These are phyloP conservation scores for Coemansia guatemalensis DNA, from an alignment of 192 early-diverging fungal genomes.

Conservation along the genomic window DNA sequence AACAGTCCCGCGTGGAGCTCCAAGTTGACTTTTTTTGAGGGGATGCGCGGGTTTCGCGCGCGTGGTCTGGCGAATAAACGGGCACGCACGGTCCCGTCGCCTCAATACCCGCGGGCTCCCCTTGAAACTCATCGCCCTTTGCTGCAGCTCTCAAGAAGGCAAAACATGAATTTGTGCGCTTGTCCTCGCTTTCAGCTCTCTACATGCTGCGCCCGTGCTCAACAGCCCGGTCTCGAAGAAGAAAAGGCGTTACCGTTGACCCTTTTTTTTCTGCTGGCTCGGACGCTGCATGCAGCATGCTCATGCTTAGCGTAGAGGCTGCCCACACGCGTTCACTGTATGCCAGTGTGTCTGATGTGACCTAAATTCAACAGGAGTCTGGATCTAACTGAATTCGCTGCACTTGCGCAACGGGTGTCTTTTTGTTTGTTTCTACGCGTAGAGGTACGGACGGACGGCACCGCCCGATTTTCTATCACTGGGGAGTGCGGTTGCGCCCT, in stretches of 20 bases:
- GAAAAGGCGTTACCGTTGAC: not conserved
- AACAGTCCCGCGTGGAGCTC: not conserved
- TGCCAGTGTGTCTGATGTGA: not conserved
- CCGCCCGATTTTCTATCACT: not conserved
- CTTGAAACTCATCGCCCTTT: not conserved
- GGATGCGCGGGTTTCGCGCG: not conserved
- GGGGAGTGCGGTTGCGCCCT: no score
- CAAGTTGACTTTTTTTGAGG: not conserved
- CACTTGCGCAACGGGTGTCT: not conserved
- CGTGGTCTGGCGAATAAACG: not conserved
- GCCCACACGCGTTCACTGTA: not conserved
- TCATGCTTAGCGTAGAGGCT: not conserved
- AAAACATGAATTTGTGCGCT: not conserved
- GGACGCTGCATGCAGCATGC: not conserved
- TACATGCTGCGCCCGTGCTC: not conserved
- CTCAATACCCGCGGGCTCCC: not conserved
- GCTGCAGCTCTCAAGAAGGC: not conserved
- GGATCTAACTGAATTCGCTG: not conserved
- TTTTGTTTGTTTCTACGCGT: not conserved
- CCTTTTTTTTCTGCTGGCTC: not conserved
- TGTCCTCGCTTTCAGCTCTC: not conserved
- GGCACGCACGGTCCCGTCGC: not conserved
- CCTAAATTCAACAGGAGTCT: not conserved
- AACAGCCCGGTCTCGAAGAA: not conserved
- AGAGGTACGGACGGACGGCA: slow-evolving; percentile 17